These are phyloP conservation scores for Beauveria brongniartii DNA, from an alignment of 2,329 filamentous ascomycete species.

Conservation along the genomic window DNA sequence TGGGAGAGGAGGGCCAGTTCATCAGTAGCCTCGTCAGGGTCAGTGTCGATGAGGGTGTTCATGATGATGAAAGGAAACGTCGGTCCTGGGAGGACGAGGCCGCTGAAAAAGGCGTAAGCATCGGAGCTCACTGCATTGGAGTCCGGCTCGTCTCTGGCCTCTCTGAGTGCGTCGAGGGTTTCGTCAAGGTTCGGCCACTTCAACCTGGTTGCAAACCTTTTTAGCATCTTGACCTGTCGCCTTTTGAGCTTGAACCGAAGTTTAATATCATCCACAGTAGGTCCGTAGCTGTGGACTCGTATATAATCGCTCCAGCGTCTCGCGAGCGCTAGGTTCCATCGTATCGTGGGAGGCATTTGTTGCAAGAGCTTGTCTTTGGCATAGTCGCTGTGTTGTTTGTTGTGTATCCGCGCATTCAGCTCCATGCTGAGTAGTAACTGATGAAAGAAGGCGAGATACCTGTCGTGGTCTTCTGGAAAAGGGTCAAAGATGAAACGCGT, in stretches of 20 bases:
- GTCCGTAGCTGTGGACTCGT: slow-evolving; percentile 53
- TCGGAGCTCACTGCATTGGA: slow-evolving; percentile 58
- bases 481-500: slow-evolving; percentile 64
- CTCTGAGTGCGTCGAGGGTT: slow-evolving; percentile 53
- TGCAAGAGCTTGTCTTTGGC: slow-evolving; percentile 56
- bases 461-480: slow-evolving; percentile 43
- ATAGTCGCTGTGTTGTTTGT: slow-evolving; percentile 49
- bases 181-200: slow-evolving; percentile 69
- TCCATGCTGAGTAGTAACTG: slow-evolving; percentile 69
- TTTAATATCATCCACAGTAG: slow-evolving; percentile 46
- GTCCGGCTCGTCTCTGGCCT: slow-evolving; percentile 48
- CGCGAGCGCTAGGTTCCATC: slow-evolving; percentile 66
- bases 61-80: slow-evolving; percentile 68
- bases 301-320: slow-evolving; percentile 66
- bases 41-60: slow-evolving; percentile 69
- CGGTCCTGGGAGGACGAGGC: slow-evolving; percentile 60
- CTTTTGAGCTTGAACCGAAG: slow-evolving; percentile 58
- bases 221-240: slow-evolving; percentile 60
- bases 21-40: slow-evolving; percentile 58
- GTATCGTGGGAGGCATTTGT: slow-evolving; percentile 61
- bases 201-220: slow-evolving; percentile 61
- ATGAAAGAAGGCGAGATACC: slow-evolving; percentile 63
- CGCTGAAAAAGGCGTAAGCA: slow-evolving; percentile 70
- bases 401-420: slow-evolving; percentile 62
- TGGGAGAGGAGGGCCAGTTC: slow-evolving; percentile 60